A percentile compares a stretch with the other conserved stretches of the same genome.
phyloP scores from a whole-genome alignment of 2,329 filamentous ascomycete species.

The Tolypocladium nubicola region DNA sequence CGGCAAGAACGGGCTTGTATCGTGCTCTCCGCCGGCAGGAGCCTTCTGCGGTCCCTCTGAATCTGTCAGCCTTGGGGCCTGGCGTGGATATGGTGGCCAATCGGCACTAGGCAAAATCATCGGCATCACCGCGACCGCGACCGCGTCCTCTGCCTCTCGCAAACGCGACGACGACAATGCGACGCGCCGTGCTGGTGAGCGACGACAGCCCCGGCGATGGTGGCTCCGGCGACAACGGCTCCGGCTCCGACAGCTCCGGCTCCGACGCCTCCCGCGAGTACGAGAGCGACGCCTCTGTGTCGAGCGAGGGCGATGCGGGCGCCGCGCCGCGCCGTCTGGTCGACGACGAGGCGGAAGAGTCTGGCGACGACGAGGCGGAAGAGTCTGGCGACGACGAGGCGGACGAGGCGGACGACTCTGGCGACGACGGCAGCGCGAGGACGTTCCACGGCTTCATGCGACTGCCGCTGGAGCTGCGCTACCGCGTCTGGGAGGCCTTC shows the following conservation, averaged over 20 bases:
- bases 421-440: neutral
- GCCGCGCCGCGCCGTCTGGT: neutral
- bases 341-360: constrained; percentile 7
- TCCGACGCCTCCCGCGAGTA: neutral
- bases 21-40: too few species aligned
- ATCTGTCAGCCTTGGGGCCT: too few species aligned
- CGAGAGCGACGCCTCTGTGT: neutral
- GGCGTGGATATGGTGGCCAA: neutral
- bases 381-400: constrained; percentile 1
- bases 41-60: too few species aligned
- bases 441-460: constrained; percentile 13
- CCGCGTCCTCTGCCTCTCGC: neutral
- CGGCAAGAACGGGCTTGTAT: too few species aligned
- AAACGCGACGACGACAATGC: neutral
- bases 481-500: constrained; percentile 20
- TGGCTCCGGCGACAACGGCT: constrained; percentile 1
- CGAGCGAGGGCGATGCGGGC: neutral
- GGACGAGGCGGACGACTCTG: constrained; percentile 3
- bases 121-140: neutral
- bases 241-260: neutral
- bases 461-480: constrained; percentile 23
- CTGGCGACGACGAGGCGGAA: neutral
- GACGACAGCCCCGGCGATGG: neutral
- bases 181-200: neutral
- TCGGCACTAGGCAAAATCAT: neutral